Base-by-base conservation (phyloP, 2,329 filamentous ascomycete genomes). In the Aspergillus ochraceus region DNA sequence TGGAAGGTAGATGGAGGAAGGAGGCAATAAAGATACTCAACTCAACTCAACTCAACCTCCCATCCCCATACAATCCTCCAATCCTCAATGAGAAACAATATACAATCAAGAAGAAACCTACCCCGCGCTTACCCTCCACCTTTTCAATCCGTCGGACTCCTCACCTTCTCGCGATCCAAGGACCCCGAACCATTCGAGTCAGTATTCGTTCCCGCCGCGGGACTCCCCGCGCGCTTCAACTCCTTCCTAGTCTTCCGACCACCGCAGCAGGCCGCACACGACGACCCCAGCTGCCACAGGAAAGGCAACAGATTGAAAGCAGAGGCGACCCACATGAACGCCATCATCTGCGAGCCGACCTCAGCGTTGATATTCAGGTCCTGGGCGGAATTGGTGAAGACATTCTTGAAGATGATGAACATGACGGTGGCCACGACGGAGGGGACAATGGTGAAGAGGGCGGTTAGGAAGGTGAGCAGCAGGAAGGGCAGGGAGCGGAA, bases 321-420 rank as follows among this genome's bases (percentile, higher is more conserved):
- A 0, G 87, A 84, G 0, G 89, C 90, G 29, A 92, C 84, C 93
- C 94, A 98, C 89, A 96, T 94, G 71, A 96, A 96, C 0, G 80
- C 89, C 69, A 96, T 85, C 90, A 96, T 93, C 65, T 86, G 83
- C 39, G 74, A 77, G 6, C 92, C 92, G 36, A 96, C 79, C 3
- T 83, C 77, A 3, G 88, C 90, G 10, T 78, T 74, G 66, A 97
- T 92, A 74, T 96, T 95, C 55, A 97, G 80, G 59, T 90, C 86
- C 2, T 84, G 83, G 69, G 90, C 87, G 4, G 79, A 77, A 29
- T 83, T 83, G 22, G 86, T 87, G 67, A 96, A 86, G 57, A 91
- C 90, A 60, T 91, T 87, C 65, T 87, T 85, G 79, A 96, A 92
- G 61, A 93, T 90, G 61, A 91, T 77, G 72, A 90, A 92, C 81